phyloP scores from a whole-genome alignment of 495 filamentous ascomycete genomes.

The Sporormia fimetaria region DNA sequence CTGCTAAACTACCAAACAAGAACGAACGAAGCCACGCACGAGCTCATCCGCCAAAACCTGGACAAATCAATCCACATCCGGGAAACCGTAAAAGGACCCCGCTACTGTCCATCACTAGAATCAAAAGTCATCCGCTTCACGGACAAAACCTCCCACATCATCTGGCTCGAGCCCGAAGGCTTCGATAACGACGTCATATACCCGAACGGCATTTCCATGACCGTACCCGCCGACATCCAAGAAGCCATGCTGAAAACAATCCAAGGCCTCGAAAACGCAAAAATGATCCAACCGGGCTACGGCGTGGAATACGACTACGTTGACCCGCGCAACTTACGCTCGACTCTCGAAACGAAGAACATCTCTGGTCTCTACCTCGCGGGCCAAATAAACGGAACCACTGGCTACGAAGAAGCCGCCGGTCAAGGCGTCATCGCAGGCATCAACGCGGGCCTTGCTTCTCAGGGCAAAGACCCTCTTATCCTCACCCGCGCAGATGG shows the following conservation, averaged over 20 bases:
- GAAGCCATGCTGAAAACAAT: slow-evolving; percentile 74
- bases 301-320: slow-evolving; percentile 99
- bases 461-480: slow-evolving; percentile 51
- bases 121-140: slow-evolving; percentile 86
- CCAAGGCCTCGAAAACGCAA: slow-evolving; percentile 73
- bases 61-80: slow-evolving; percentile 92
- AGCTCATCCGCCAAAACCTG: slow-evolving; percentile 74
- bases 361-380: slow-evolving; percentile 85
- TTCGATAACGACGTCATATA: slow-evolving; percentile 87
- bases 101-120: slow-evolving; percentile 92
- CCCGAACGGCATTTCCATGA: slow-evolving; percentile 96
- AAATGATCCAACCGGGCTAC: slow-evolving; percentile 93
- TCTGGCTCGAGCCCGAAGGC: slow-evolving; percentile 96
- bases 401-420: slow-evolving; percentile 94
- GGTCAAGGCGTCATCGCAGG: slow-evolving; percentile 89
- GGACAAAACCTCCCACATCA: slow-evolving; percentile 64
- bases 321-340: slow-evolving; percentile 74
- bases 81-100: slow-evolving; percentile 84
- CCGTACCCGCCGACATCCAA: slow-evolving; percentile 76
- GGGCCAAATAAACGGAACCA: slow-evolving; percentile 97
- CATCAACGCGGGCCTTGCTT: slow-evolving; percentile 77
- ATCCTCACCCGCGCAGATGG: slow-evolving; percentile 72
- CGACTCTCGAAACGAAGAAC: slow-evolving; percentile 85
- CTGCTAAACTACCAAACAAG: slow-evolving; percentile 71
- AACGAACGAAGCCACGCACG: slow-evolving; percentile 73